phyloP scores from a whole-genome alignment of 2,329 filamentous ascomycete genomes.

The Aspergillus sp. region DNA sequence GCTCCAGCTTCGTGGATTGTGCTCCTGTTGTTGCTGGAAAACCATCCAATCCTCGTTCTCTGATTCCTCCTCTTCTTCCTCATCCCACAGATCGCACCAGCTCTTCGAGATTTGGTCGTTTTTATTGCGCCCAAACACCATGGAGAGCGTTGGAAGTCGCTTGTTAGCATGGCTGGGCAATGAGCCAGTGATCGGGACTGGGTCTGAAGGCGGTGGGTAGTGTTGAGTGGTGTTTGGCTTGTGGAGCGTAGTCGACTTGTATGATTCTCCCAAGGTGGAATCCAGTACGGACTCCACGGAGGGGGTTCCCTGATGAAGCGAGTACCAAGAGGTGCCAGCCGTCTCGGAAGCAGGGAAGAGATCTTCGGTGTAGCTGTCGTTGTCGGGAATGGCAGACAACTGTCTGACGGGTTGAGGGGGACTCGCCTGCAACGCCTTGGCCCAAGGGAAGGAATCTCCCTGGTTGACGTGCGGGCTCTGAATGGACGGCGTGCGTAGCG shows the following conservation, averaged over 20 bases:
- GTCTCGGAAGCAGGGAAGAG: slow-evolving; percentile 72
- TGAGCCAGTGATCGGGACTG: slow-evolving; percentile 72
- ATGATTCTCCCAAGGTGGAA: slow-evolving; percentile 72
- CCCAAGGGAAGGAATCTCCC: slow-evolving; percentile 84
- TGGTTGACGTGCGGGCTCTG: slow-evolving; percentile 75
- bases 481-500: slow-evolving; percentile 89
- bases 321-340: slow-evolving; percentile 65
- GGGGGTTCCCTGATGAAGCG: slow-evolving; percentile 66
- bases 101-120: slow-evolving; percentile 86
- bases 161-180: slow-evolving; percentile 58
- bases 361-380: slow-evolving; percentile 74
- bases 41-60: slow-evolving; percentile 53
- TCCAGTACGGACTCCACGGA: slow-evolving; percentile 79
- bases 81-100: slow-evolving; percentile 98
- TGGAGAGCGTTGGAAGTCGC: slow-evolving; percentile 63
- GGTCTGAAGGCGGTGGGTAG: slow-evolving; percentile 46
- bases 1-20: slow-evolving; percentile 72
- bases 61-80: slow-evolving; percentile 62
- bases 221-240: slow-evolving; percentile 30
- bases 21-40: slow-evolving; percentile 52
- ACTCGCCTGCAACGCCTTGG: slow-evolving; percentile 75
- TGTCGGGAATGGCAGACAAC: slow-evolving; percentile 75
- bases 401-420: slow-evolving; percentile 67
- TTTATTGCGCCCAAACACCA: slow-evolving; percentile 67
- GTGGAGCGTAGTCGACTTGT: slow-evolving; percentile 61